Conservation (phyloP, 805 yeast genomes). For the Schwanniomyces sp. region DNA sequence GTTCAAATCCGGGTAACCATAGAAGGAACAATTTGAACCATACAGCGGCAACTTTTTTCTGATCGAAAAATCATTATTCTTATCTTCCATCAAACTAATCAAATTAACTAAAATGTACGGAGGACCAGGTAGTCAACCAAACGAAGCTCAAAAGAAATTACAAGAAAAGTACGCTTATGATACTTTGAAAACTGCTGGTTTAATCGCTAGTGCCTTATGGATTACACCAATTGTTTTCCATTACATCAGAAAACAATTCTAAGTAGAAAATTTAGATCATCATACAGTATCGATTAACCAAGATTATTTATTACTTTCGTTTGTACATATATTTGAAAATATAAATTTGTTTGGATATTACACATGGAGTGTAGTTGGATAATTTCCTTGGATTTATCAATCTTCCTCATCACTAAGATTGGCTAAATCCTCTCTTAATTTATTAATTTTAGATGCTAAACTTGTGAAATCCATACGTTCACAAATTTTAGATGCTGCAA, state of each 20-base stretch:
- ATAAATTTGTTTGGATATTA: not conserved
- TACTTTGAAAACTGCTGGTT: constrained; percentile 59
- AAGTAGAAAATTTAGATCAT: constrained; percentile 4
- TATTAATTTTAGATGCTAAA: constrained; percentile 36
- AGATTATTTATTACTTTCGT: not conserved
- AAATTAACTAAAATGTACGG: constrained; percentile 35
- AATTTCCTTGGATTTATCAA: not conserved
- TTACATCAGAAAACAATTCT: constrained; percentile 50
- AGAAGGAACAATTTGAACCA: not conserved
- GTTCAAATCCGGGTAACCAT: constrained; percentile 2
- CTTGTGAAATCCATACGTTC: constrained; percentile 52
- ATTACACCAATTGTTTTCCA: constrained; percentile 54
- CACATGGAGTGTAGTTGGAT: not conserved
- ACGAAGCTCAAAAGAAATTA: constrained; percentile 65
- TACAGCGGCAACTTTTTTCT: not conserved
- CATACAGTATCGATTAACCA: not conserved
- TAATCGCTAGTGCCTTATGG: constrained; percentile 68
- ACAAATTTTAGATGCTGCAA: constrained; percentile 83
- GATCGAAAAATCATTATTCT: not conserved
- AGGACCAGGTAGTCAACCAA: constrained; percentile 49
- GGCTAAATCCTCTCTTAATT: constrained; percentile 35
- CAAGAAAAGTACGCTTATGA: constrained; percentile 63
- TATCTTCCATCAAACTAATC: not conserved
- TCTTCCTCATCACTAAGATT: constrained; percentile 14
- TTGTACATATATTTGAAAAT: constrained; percentile 1